Percentiles rank a stretch among this genome's conserved stretches.
Conservation (phyloP, 768 basidiomycete species). For the Mycena sanguinolenta region DNA sequence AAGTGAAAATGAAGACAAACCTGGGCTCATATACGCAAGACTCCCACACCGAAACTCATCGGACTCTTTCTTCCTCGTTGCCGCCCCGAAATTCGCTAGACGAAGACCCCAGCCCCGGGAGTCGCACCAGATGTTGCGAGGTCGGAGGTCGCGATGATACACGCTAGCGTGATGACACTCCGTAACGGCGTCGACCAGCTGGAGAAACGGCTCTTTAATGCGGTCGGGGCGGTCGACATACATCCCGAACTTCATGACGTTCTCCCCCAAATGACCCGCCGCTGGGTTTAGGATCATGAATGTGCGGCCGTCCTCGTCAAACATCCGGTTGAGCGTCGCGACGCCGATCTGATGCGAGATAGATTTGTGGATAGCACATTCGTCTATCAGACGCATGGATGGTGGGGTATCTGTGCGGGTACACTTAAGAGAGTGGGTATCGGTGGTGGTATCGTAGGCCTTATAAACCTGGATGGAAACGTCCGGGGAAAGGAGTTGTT, state of each 20-base stretch:
- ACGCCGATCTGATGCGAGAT: too few relatives aligned
- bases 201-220: background rate
- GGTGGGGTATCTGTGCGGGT: too few relatives aligned
- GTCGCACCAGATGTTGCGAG: background rate
- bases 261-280: background rate
- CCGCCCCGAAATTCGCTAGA: conserved; percentile 8
- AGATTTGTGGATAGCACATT: too few relatives aligned
- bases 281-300: conserved; percentile 3
- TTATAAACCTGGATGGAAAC: too few relatives aligned
- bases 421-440: too few relatives aligned
- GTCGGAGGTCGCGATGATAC: conserved; percentile 14
- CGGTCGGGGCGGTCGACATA: conserved; percentile 1
- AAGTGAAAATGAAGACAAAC: conserved; percentile 3
- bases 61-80: background rate
- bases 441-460: too few relatives aligned
- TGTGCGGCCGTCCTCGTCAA: too few relatives aligned
- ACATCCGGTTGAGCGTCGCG: too few relatives aligned
- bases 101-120: background rate
- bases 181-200: conserved; percentile 14
- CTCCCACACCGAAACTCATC: background rate
- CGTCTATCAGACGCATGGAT: too few relatives aligned
- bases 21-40: conserved; percentile 6
- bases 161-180: conserved; percentile 4
- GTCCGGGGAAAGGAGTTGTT: too few relatives aligned
- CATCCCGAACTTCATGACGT: background rate